A percentile compares a stretch with the other conserved stretches of the same genome.
phyloP scores from a whole-genome alignment of 1,284 basidiomycete genomes.

The Malassezia vespertilionis region DNA sequence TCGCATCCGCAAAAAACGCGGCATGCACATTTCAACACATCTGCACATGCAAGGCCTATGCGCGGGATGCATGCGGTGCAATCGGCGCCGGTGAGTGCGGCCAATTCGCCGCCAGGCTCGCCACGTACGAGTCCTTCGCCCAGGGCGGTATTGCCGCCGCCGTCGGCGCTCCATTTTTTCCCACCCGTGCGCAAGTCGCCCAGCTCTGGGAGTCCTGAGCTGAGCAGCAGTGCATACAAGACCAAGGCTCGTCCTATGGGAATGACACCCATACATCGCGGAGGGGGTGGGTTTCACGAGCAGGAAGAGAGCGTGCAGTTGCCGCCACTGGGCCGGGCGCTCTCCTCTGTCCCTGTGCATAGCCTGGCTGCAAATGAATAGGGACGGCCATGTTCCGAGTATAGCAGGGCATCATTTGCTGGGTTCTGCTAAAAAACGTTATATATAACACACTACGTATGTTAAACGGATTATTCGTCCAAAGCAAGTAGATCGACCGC shows the following conservation, averaged over 20 bases:
- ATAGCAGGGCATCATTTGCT: background rate
- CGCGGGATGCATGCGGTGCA: no score
- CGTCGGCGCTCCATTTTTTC: background rate
- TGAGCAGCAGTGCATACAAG: no score
- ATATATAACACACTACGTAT: no score
- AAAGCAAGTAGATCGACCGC: no score
- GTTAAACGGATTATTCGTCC: no score
- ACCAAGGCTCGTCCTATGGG: slow-evolving; percentile 7
- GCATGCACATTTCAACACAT: background rate
- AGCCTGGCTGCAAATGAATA: background rate
- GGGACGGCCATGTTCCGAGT: no score
- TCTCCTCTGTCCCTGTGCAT: slow-evolving; percentile 1
- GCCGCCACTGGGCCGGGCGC: slow-evolving; percentile 9
- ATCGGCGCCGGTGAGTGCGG: slow-evolving; percentile 19
- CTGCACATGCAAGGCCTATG: no score
- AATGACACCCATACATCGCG: slow-evolving; percentile 24
- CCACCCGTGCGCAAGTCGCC: background rate
- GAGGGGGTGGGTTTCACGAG: no score
- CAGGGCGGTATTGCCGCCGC: slow-evolving; percentile 1
- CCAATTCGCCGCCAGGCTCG: slow-evolving; percentile 20
- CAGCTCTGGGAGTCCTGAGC: background rate
- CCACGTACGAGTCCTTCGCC: slow-evolving; percentile 5
- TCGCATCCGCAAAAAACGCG: background rate
- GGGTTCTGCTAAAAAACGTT: no score
- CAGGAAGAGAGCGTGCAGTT: background rate